Base-by-base conservation (phyloP, 2,329 filamentous ascomycete genomes). In the Colletotrichum sp. region DNA sequence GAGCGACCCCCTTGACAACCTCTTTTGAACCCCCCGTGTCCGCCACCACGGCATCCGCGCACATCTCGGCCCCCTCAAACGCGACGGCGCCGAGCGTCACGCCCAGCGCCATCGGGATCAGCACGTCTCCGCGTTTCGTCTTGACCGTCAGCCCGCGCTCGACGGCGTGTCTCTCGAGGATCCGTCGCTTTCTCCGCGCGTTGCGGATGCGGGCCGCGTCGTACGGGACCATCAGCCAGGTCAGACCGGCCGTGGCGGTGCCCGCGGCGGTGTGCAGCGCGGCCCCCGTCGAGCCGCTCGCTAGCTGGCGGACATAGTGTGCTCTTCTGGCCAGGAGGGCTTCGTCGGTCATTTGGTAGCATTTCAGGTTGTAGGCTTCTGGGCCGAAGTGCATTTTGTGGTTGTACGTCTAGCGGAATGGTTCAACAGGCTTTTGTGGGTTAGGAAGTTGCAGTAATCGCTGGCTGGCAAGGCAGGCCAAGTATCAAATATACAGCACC, bases 241-340 rank as follows among this genome's bases (percentile, higher is more conserved):
- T 68, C 19, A 68, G 64, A 19, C 64, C 70, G 11, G 84, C 82
- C 63, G 86, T 78, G 2, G 82, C 85, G 3, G 86, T 80, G 1
- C 85, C 86, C 8, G 86, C 82, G 1, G 83, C 81, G 1, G 84
- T n/a, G 84, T 86, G 7, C 81, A 84, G 27, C 8, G 65, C 70
- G 15, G 73, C 64, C 6, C 64, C 70, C 0, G 85, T 86, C 7
- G 85, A 84, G 44, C 84, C 84, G 15, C 84, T 82, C 0, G 85
- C 81, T 9, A 87, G 82, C 5, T 85, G 82, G 19, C 86, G 83
- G 6, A 85, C 86, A 61, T 87, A 86, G 77, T 86, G 85, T 77
- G 86, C 84, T 22, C 81, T 79, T 60, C 86, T 84, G 15, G 64
- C 34, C 11, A 60, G 32, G 59, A 87, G 82, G 36, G 85, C 82